Evolutionary conservation across 1,139 yeast genomes (phyloP).

Genomic region (Blastobotrys raffinosifermentans): DNA sequence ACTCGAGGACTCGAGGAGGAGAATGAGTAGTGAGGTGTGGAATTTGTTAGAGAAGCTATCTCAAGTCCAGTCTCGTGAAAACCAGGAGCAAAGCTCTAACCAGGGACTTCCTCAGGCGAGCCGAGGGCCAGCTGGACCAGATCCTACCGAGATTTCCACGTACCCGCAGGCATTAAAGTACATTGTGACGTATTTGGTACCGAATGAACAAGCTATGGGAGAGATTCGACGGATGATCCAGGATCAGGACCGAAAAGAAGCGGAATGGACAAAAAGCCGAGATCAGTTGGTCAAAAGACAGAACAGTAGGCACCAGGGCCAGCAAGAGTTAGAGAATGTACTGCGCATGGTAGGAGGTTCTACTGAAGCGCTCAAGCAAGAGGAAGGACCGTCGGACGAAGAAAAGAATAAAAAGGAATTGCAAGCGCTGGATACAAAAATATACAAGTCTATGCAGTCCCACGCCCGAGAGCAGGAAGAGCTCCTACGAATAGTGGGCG

Average conservation of each 20-base stretch:
- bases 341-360: slow-evolving; percentile 18
- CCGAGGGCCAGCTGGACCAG: slow-evolving; percentile 3
- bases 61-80: slow-evolving; percentile 13
- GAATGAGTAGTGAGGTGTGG: slow-evolving; percentile 8
- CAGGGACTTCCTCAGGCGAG: no score
- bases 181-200: slow-evolving; percentile 19
- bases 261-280: slow-evolving; percentile 20
- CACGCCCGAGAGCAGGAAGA: slow-evolving; percentile 16
- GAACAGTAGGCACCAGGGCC: slow-evolving; percentile 13
- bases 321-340: slow-evolving; percentile 17
- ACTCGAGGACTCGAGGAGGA: no score
- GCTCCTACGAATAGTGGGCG: slow-evolving; percentile 18
- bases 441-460: slow-evolving; percentile 16
- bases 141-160: slow-evolving; percentile 21
- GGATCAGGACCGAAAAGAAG: slow-evolving; percentile 22
- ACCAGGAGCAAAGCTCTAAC: no score
- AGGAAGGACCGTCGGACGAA: slow-evolving; percentile 5
- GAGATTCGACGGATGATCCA: slow-evolving; percentile 18
- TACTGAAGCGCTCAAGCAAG: not conserved
- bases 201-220: slow-evolving; percentile 16
- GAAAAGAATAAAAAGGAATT: slow-evolving; percentile 13
- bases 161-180: slow-evolving; percentile 23
- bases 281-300: slow-evolving; percentile 15
- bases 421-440: slow-evolving; percentile 17
- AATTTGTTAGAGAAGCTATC: slow-evolving; percentile 17